A percentile compares a stretch with the other conserved stretches of the same genome.
These are phyloP conservation scores for Pyrenophora tritici-repentis DNA, from an alignment of 2,329 filamentous ascomycete genomes.

Conservation along the genomic window DNA sequence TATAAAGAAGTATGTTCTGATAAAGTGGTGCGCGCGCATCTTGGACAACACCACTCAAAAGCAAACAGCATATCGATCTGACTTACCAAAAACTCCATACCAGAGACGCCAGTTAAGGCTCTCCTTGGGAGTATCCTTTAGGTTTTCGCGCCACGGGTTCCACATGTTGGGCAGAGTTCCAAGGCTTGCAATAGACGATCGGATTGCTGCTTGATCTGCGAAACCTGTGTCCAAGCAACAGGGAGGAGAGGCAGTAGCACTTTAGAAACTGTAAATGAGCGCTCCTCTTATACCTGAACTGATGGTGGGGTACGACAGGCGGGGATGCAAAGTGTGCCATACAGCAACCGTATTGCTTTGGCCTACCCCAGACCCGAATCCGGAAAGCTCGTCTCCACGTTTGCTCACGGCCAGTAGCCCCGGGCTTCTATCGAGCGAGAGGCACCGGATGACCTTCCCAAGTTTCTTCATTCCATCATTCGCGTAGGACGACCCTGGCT, in stretches of 20 bases:
- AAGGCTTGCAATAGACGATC: not conserved
- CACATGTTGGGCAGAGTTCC: slow-evolving; percentile 31
- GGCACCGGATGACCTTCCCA: slow-evolving; percentile 8
- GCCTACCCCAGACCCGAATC: slow-evolving; percentile 7
- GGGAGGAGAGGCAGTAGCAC: slow-evolving; percentile 5
- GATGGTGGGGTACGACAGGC: slow-evolving; percentile 9
- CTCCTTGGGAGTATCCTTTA: slow-evolving; percentile 69
- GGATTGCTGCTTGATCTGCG: slow-evolving; percentile 1
- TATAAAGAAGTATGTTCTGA: not conserved
- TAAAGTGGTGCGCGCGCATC: too few relatives aligned
- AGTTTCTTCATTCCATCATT: not conserved
- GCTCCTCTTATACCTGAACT: slow-evolving; percentile 7
- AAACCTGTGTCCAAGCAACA: slow-evolving; percentile 2
- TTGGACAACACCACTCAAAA: not conserved
- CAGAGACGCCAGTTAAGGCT: slow-evolving; percentile 79
- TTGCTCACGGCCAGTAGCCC: not conserved
- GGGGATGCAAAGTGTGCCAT: slow-evolving; percentile 1
- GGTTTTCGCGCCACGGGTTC: slow-evolving; percentile 49
- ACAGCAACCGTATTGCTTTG: not conserved
- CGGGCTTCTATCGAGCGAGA: not conserved
- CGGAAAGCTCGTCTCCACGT: slow-evolving; percentile 4
- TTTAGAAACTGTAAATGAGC: not conserved
- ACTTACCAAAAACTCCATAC: slow-evolving; percentile 67
- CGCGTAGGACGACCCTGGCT: slow-evolving; percentile 1
- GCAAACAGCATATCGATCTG: not conserved